phyloP scores from a whole-genome alignment of 177 flowering plant genomes.

The Vitis hybrid region DNA sequence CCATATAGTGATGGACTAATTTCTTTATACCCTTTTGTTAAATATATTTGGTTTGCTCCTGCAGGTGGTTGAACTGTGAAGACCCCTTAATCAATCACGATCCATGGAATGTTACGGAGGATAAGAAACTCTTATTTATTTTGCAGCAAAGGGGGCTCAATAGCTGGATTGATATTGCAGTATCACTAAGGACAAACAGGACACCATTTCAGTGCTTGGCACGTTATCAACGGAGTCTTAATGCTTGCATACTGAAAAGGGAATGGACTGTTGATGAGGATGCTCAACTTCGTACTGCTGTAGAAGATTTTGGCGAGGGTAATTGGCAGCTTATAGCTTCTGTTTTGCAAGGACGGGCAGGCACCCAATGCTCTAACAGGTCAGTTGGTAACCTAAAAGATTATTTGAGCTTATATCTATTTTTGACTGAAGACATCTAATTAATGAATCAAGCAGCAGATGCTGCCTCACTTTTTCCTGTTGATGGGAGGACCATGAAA shows the following conservation, averaged over 20 bases:
- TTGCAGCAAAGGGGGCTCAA: constrained; percentile 61
- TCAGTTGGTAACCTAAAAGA: constrained; percentile 32
- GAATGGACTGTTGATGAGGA: constrained; percentile 93
- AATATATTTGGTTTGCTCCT: constrained; percentile 5
- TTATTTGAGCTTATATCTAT: too few relatives aligned
- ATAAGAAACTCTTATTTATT: constrained; percentile 56
- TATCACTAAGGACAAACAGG: constrained; percentile 62
- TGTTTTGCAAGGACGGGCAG: constrained; percentile 68
- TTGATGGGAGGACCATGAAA: too few relatives aligned
- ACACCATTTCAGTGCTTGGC: constrained; percentile 89
- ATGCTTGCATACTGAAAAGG: constrained; percentile 63
- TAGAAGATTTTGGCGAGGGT: constrained; percentile 68
- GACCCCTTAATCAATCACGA: constrained; percentile 73
- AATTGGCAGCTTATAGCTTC: constrained; percentile 90
- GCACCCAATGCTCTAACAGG: constrained; percentile 95
- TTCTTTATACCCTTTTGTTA: constrained; percentile 4
- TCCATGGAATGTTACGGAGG: constrained; percentile 71
- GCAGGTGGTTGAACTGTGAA: constrained; percentile 86
- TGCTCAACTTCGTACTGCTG: constrained; percentile 70
- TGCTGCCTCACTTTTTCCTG: too few relatives aligned
- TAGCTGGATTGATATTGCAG: constrained; percentile 80
- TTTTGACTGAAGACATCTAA: too few relatives aligned
- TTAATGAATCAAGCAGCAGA: too few relatives aligned
- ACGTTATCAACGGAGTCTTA: constrained; percentile 90
- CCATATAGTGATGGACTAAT: background rate